Base-by-base conservation (phyloP, 208 protist genomes). In the Acanthamoeba royreba region DNA sequence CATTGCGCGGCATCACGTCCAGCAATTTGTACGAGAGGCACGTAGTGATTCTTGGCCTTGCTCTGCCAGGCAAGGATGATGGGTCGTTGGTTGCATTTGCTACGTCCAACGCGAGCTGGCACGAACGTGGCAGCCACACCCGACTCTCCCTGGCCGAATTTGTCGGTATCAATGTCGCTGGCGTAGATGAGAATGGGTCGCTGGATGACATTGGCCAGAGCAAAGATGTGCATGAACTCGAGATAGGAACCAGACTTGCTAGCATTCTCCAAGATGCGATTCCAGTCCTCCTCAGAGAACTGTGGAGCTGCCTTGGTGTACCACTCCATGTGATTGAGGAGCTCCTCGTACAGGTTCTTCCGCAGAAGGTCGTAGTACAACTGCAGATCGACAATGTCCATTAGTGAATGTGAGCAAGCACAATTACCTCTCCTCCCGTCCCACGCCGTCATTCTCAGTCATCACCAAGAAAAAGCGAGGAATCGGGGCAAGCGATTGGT, bases 141-240 rank as follows among this genome's bases (percentile, higher is more conserved):
- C 25, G 25, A 55, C 88, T 81, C 58, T 22, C 88, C 88, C 45
- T 72, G 35, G 40, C 88, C 88, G 40, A 81, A 92, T 33, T 47
- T 92, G 28, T 74, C 81, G 88, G 94, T 61, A 40, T 93, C 93
- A 31, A 17, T n/a, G 58, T 94, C 93, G 55, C 31, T 46, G 69
- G 74, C 74, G 53, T 93, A 94, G 33, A 94, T 42, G 31, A 94
- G 17, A 43, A 94, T 94, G 47, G 93, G 93, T 28, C 93, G 77
- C 17, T 13, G 25, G 40, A 94, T 58, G 28, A 92, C 93, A 55
- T 94, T 74, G 83, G 86, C 31, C 45, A 94, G 93, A 25, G 93
- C 93, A 42, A 72, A 90, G 74, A 38, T 66, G 79, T 94, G 93
- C 69, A 94, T 90, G 25, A 79, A 93, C 58, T 94, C 86, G 46